These are phyloP conservation scores for Pestalotiopsis sp. DNA, from an alignment of 2,329 filamentous ascomycete genomes.

Conservation along the genomic window DNA sequence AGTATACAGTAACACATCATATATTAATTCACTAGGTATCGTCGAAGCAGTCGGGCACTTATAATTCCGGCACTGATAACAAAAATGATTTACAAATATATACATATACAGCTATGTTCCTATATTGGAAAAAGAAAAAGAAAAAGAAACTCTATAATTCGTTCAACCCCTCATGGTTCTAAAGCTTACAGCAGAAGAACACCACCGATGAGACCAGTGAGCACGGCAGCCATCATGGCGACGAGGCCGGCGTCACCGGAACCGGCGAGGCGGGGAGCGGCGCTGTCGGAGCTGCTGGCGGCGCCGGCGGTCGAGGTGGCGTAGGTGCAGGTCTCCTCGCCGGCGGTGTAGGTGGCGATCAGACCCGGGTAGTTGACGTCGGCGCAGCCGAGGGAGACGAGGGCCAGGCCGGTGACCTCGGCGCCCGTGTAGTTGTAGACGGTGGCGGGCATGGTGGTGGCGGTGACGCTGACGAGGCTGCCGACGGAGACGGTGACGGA, in stretches of 20 bases:
- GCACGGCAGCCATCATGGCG: constrained; percentile 5
- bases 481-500: constrained; percentile 56
- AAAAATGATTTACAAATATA: neutral
- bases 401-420: constrained; percentile 45
- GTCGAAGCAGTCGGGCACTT: neutral
- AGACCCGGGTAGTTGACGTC: constrained; percentile 19
- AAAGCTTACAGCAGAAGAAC: neutral
- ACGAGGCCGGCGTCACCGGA: neutral
- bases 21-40: neutral
- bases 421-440: constrained; percentile 43
- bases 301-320: constrained; percentile 19
- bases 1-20: neutral
- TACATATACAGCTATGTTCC: neutral
- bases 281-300: constrained; percentile 13
- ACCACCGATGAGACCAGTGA: neutral
- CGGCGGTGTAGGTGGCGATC: constrained; percentile 19
- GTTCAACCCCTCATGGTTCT: neutral
- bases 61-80: neutral
- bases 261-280: neutral
- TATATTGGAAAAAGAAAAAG: neutral
- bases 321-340: constrained; percentile 19
- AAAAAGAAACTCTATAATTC: neutral
- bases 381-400: constrained; percentile 28
- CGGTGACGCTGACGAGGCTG: constrained; percentile 67
- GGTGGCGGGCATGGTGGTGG: constrained; percentile 54